A percentile compares a stretch with the other conserved stretches of the same genome.
These are phyloP conservation scores for Geosiphon pyriformis DNA, from an alignment of 192 early-diverging fungal genomes.

Conservation along the genomic window DNA sequence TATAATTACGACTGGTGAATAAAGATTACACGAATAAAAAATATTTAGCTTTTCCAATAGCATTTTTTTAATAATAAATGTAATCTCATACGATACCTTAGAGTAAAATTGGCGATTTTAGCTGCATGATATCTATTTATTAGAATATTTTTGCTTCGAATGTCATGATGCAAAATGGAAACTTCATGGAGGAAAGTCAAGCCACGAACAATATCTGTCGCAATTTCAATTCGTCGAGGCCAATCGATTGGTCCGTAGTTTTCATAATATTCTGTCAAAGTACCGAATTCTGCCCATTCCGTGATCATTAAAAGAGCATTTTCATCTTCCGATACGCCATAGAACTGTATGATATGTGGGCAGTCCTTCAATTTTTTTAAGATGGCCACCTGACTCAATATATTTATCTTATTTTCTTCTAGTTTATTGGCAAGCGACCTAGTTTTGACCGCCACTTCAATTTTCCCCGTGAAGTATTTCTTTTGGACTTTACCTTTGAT, in stretches of 20 bases:
- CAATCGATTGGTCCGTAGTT: constrained; percentile 11
- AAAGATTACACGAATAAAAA: not conserved
- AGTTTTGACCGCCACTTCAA: constrained; percentile 11
- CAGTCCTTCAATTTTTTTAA: constrained; percentile 22
- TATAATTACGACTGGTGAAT: not conserved
- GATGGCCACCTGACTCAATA: constrained; percentile 14
- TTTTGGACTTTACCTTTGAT: not conserved
- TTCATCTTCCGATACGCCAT: constrained; percentile 7
- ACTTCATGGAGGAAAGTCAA: constrained; percentile 16
- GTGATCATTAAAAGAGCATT: constrained; percentile 14
- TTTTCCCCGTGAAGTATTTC: constrained; percentile 1
- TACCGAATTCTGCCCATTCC: constrained; percentile 23
- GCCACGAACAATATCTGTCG: constrained; percentile 18
- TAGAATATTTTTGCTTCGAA: not conserved
- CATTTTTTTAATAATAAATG: too few species aligned
- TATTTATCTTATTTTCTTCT: constrained; percentile 10
- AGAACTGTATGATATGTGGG: constrained; percentile 16
- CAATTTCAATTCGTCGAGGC: not conserved
- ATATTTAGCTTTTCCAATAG: too few species aligned
- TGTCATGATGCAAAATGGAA: constrained; percentile 19
- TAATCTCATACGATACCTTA: too few species aligned
- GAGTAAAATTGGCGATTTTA: constrained; percentile 2
- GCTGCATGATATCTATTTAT: not conserved
- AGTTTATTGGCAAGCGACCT: not conserved
- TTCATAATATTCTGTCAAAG: constrained; percentile 13